Evolutionary conservation across 306 rosid genomes (phyloP).

Genomic region (Dryas drummondii): DNA sequence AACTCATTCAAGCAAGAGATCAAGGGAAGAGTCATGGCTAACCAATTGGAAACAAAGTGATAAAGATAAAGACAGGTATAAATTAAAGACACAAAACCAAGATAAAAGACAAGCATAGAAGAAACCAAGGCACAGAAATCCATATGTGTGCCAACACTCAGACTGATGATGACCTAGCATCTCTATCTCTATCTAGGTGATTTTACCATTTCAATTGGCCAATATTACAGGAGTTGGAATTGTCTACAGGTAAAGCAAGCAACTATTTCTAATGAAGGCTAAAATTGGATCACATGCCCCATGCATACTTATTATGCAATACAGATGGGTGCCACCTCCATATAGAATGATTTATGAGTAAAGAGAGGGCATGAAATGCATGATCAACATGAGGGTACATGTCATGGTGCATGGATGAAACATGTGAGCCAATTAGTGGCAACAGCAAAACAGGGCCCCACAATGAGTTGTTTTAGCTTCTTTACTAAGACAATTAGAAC

Average conservation of each 20-base stretch:
- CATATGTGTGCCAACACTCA: neutral
- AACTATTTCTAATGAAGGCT: neutral
- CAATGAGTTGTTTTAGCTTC: neutral
- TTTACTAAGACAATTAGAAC: neutral
- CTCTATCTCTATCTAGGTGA: neutral
- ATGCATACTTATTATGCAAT: neutral
- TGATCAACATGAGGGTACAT: neutral
- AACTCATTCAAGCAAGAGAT: neutral
- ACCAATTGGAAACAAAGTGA: neutral
- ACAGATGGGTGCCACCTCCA: neutral
- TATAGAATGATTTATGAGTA: neutral
- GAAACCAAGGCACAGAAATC: neutral
- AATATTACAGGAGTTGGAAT: neutral
- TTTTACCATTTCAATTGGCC: neutral
- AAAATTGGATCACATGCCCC: neutral
- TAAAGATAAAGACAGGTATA: conserved; percentile 1
- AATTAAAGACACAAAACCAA: neutral
- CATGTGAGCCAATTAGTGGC: neutral
- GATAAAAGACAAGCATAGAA: neutral
- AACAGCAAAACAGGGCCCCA: conserved; percentile 13
- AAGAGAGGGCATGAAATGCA: conserved; percentile 3
- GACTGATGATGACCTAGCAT: neutral
- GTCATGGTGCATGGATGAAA: neutral
- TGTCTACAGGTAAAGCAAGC: neutral
- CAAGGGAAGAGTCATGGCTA: neutral